These are phyloP conservation scores for Xerocomus spinulosus DNA, from an alignment of 768 basidiomycete species.

Conservation along the genomic window DNA sequence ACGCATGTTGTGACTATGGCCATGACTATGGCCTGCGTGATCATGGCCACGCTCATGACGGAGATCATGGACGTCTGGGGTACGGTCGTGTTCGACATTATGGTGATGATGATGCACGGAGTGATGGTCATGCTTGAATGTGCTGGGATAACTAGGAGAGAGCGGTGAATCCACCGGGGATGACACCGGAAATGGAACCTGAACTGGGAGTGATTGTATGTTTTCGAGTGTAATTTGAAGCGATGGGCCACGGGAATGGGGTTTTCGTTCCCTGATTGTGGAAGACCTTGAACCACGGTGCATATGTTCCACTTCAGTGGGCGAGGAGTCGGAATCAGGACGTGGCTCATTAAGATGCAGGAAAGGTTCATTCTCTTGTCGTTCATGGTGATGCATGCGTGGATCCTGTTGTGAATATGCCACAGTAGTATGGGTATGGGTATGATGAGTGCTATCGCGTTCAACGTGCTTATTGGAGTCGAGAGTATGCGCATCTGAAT, in stretches of 20 bases:
- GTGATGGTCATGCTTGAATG: constrained; percentile 47
- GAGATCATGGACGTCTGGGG: constrained; percentile 51
- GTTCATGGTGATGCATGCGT: constrained; percentile 28
- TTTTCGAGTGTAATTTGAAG: constrained; percentile 34
- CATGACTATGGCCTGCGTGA: constrained; percentile 84
- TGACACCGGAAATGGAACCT: constrained; percentile 25
- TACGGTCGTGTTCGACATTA: constrained; percentile 33
- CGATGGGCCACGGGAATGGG: constrained; percentile 39
- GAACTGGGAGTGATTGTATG: constrained; percentile 14
- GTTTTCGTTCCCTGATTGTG: constrained; percentile 29
- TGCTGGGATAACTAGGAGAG: constrained; percentile 58
- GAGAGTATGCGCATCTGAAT: constrained; percentile 11
- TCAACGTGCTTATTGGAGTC: constrained; percentile 9
- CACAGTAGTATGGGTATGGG: constrained; percentile 14
- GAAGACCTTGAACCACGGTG: constrained; percentile 9
- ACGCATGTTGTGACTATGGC: constrained; percentile 97
- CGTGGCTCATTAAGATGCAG: constrained; percentile 26
- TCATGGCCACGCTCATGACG: constrained; percentile 29
- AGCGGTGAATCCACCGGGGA: constrained; percentile 46
- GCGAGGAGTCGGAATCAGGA: constrained; percentile 14
- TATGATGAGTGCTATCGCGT: constrained; percentile 10
- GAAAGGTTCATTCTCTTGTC: constrained; percentile 19
- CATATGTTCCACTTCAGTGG: constrained; percentile 3
- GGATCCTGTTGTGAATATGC: constrained; percentile 13
- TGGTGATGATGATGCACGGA: constrained; percentile 25